These are phyloP conservation scores for Komagataella mondaviorum DNA, from an alignment of 805 yeast genomes.

Conservation along the genomic window DNA sequence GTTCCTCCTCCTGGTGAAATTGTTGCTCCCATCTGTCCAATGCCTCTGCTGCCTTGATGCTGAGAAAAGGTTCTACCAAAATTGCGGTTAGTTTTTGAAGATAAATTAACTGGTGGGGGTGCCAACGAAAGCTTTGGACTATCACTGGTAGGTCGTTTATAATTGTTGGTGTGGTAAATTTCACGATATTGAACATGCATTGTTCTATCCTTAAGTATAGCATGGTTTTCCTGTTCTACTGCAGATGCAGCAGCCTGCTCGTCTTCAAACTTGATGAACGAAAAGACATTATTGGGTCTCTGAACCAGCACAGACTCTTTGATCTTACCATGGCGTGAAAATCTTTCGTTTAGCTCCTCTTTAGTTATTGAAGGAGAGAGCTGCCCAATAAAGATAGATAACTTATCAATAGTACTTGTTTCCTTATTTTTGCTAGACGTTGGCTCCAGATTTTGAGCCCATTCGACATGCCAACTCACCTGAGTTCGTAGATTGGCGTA, in stretches of 20 bases:
- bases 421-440: constrained; percentile 16
- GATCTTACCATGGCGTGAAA: constrained; percentile 55
- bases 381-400: constrained; percentile 72
- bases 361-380: constrained; percentile 40
- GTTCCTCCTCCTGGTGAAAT: not conserved
- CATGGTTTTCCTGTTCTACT: constrained; percentile 74
- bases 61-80: not conserved
- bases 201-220: constrained; percentile 57
- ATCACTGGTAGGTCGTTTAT: constrained; percentile 13
- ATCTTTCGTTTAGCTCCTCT: constrained; percentile 42
- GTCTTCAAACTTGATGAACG: constrained; percentile 52
- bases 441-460: constrained; percentile 72
- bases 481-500: constrained; percentile 53
- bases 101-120: constrained; percentile 70
- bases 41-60: not conserved
- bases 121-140: constrained; percentile 32
- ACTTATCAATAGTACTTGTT: constrained; percentile 40
- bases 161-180: constrained; percentile 22
- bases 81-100: constrained; percentile 18
- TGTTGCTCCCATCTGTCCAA: not conserved
- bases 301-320: constrained; percentile 39
- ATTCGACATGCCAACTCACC: constrained; percentile 48
- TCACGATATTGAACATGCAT: constrained; percentile 82
- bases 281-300: constrained; percentile 44
- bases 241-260: constrained; percentile 78